These are phyloP conservation scores for Leccinum truebloodii DNA, from an alignment of 768 basidiomycete species.

Conservation along the genomic window DNA sequence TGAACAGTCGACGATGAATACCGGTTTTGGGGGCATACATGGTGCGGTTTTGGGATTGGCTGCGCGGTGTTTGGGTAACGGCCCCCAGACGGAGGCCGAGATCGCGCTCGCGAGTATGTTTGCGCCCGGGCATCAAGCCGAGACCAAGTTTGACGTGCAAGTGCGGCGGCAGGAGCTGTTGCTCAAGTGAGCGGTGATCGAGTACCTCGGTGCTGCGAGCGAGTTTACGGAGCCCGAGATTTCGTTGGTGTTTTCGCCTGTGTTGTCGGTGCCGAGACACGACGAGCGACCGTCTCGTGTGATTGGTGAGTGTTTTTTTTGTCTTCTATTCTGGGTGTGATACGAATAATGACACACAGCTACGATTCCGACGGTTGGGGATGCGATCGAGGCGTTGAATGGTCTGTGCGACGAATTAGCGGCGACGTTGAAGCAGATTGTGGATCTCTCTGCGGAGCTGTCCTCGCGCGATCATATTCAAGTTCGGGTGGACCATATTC, in stretches of 20 bases:
- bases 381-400: conserved; percentile 67
- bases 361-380: conserved; percentile 74
- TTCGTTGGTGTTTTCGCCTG: conserved; percentile 67
- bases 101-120: conserved; percentile 50
- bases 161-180: conserved; percentile 57
- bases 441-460: too few relatives aligned
- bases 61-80: conserved; percentile 64
- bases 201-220: conserved; percentile 70
- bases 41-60: conserved; percentile 74
- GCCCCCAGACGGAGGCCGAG: conserved; percentile 70
- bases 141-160: conserved; percentile 59
- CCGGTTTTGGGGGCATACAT: conserved; percentile 87
- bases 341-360: conserved; percentile 38
- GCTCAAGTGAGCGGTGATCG: conserved; percentile 60
- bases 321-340: neutral
- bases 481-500: too few relatives aligned
- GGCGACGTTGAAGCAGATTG: too few relatives aligned
- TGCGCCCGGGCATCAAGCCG: conserved; percentile 56
- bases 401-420: conserved; percentile 19
- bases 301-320: conserved; percentile 44
- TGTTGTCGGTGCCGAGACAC: conserved; percentile 55
- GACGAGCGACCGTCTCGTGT: conserved; percentile 61
- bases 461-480: too few relatives aligned
- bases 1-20: conserved; percentile 50
- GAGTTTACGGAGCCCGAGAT: conserved; percentile 82